phyloP scores from a whole-genome alignment of 2,329 filamentous ascomycete genomes.

The Decorospora gaudefroyi region DNA sequence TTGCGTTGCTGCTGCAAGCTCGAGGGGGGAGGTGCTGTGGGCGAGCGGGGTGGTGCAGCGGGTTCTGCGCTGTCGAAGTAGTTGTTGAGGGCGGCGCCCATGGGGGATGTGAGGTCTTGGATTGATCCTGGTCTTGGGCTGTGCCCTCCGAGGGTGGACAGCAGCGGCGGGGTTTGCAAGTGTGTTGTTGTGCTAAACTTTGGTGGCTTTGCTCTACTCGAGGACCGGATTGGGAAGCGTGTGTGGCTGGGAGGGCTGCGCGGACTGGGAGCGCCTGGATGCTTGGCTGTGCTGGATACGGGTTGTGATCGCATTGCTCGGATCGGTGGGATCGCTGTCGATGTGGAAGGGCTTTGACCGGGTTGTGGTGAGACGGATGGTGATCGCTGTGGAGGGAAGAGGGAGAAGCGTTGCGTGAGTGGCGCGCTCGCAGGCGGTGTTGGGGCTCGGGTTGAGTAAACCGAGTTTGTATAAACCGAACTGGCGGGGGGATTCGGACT shows the following conservation, averaged over 20 bases:
- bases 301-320: slow-evolving; percentile 1
- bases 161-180: slow-evolving; percentile 7
- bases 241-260: not conserved
- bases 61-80: slow-evolving; percentile 13
- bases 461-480: slow-evolving; percentile 6
- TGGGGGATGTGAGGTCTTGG: slow-evolving; percentile 17
- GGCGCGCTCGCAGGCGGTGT: slow-evolving; percentile 12
- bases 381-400: slow-evolving; percentile 11
- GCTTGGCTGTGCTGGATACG: not conserved
- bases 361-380: slow-evolving; percentile 1
- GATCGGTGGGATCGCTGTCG: slow-evolving; percentile 3
- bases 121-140: slow-evolving; percentile 2
- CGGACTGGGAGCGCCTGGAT: not conserved
- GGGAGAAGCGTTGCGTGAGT: slow-evolving; percentile 8
- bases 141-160: not conserved
- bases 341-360: not conserved
- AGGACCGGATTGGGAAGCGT: not conserved
- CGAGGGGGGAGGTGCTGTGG: slow-evolving; percentile 7
- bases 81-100: slow-evolving; percentile 21
- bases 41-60: not conserved
- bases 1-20: slow-evolving; percentile 22
- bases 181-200: slow-evolving; percentile 13
- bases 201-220: not conserved
- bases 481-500: too few relatives aligned
- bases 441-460: slow-evolving; percentile 11